Evolutionary conservation across 257 asterid species (phyloP), one percentile per base, ranked within the genome.

Genomic region (Jacaranda copaia): DNA sequence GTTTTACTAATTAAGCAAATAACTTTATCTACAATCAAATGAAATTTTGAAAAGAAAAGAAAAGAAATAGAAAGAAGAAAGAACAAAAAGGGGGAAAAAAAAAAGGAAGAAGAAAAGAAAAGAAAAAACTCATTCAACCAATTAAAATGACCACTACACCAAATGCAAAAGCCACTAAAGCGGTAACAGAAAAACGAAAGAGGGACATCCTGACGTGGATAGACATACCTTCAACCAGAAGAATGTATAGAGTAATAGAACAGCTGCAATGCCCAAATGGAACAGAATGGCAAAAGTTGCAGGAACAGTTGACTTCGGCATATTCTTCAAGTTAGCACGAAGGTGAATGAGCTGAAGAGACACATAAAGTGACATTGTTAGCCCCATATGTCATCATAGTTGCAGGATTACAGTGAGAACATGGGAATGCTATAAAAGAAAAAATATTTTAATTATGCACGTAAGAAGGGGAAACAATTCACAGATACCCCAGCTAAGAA

Each of bases 181-280:
- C 39, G 55, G n/a, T 6, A 51, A 16, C 36, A 4, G 16, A 5
- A 18, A 10, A 51, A 39, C 6, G n/a, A 18, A 6, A 25, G 18
- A 32, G 4, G 49, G 10, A 45, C 15, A 58, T 12, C 38, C 3
- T 25, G 45, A 13, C 3, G 32, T 13, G 59, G 4, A 66, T 40
- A 73, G 35, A 79, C 87, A 68, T 14, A 89, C 95, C 92, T 88
- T 85, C 80, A 86, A 72, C 91, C 96, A 88, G 83, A 90, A 90
- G 75, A 85, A 60, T 35, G 77, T 48, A 84, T 90, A 90, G 49
- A 90, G 88, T 64, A 79, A 32, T 9, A 90, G 84, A 63, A 90
- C 86, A 52, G 96, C 85, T 48, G 83, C 93, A 77, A 88, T 79
- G 75, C 89, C 87, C 60, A 81, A 16, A 63, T 90, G 93, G 84